Evolutionary conservation across 345 rosid species (phyloP).

Genomic region (Populus nigra): DNA sequence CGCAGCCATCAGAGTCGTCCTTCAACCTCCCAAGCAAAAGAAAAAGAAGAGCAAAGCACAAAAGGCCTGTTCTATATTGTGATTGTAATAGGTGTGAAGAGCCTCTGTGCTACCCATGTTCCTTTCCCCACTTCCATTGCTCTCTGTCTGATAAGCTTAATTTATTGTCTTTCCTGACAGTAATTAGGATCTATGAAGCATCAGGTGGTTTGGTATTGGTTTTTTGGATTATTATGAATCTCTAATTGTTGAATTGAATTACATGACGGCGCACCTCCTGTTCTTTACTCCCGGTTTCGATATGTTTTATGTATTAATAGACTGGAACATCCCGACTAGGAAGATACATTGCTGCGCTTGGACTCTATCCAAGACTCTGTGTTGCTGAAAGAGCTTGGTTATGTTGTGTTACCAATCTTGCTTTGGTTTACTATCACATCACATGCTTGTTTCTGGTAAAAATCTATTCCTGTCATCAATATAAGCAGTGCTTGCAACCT

Average conservation of each 20-base stretch:
- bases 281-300: constrained; percentile 25
- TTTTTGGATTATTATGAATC: constrained; percentile 32
- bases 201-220: constrained; percentile 32
- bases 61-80: constrained; percentile 80
- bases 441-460: constrained; percentile 11
- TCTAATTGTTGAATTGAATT: constrained; percentile 25
- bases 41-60: constrained; percentile 76
- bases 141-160: constrained; percentile 32
- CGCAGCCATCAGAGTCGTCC: constrained; percentile 80
- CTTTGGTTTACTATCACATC: background rate
- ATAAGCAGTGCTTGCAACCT: background rate
- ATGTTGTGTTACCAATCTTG: background rate
- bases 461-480: background rate
- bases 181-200: constrained; percentile 29
- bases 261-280: constrained; percentile 15
- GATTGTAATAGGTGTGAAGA: constrained; percentile 26
- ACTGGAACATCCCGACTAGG: constrained; percentile 22
- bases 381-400: constrained; percentile 11
- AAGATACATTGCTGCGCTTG: constrained; percentile 18
- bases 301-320: constrained; percentile 34
- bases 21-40: constrained; percentile 82
- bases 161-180: constrained; percentile 19
- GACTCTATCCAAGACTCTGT: background rate
- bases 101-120: constrained; percentile 4
- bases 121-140: constrained; percentile 17